Evolutionary conservation across 1,284 basidiomycete genomes (phyloP).

Genomic region (Megacollybia platyphylla): DNA sequence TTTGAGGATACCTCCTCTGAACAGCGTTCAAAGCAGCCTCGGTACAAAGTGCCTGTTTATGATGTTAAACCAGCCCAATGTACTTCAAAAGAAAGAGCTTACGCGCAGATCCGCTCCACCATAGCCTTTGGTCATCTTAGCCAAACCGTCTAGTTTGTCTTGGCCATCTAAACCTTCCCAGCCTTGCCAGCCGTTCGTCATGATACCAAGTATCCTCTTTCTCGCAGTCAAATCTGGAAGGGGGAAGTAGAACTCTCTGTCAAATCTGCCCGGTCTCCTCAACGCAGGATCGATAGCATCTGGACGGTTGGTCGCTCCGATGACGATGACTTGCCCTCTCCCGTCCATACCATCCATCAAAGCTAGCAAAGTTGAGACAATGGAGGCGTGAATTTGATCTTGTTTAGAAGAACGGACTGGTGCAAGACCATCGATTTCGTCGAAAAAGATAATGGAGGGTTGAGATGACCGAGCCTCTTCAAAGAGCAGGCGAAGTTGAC

Average conservation of each 20-base stretch:
- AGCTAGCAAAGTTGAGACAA: constrained; percentile 92
- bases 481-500: constrained; percentile 90
- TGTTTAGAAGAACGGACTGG: constrained; percentile 97
- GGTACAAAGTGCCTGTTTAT: constrained; percentile 77
- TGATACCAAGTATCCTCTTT: constrained; percentile 83
- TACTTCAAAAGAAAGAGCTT: constrained; percentile 15
- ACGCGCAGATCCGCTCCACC: constrained; percentile 95
- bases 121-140: constrained; percentile 92
- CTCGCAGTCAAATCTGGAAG: constrained; percentile 79
- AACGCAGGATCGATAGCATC: constrained; percentile 96
- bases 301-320: constrained; percentile 95
- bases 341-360: constrained; percentile 99
- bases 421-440: constrained; percentile 98
- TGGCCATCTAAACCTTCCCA: constrained; percentile 53
- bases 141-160: constrained; percentile 58
- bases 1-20: constrained; percentile 93
- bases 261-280: constrained; percentile 90
- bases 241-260: constrained; percentile 97
- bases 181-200: constrained; percentile 86
- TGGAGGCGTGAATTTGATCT: constrained; percentile 97
- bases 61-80: background rate
- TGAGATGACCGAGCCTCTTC: constrained; percentile 92
- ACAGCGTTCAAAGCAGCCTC: constrained; percentile 96
- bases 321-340: constrained; percentile 93
- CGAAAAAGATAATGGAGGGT: constrained; percentile 94